Evolutionary conservation across 1,284 basidiomycete genomes (phyloP), one percentile per base, ranked within the genome.

Genomic region (Macrocystidia cucumis): DNA sequence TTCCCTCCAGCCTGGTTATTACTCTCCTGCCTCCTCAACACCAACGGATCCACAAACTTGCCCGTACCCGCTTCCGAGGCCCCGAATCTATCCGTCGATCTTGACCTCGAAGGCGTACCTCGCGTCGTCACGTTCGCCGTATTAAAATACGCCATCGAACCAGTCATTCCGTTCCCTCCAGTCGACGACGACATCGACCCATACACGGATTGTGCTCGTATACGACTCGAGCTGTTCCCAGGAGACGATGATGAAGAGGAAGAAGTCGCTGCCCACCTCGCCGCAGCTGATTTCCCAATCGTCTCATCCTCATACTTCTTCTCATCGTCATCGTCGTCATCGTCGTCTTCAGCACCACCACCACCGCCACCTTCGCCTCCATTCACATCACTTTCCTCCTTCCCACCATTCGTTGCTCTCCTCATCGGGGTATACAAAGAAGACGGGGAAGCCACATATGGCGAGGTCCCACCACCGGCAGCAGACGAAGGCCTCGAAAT

Each of bases 31-130:
- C 66, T 72, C 44, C 84, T 67, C 50, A 80, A 50, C 29, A 81
- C 56, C 29, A 87, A 58, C 32, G 84, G 85, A 50, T 88, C 84
- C 7, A 88, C 74, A 49, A 88, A 88, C 49, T 63, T 72, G 17
- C 52, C 52, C 5, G 52, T 54, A 16, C 50, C 52, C 28, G 42
- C 39, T 17, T 38, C 44, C 12, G 32, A 34, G n/a, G 40, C 54
- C 25, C 21, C 37, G 29, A 21, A 38, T n/a, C n/a, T n/a, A n/a
- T n/a, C n/a, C 3, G 65, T 73, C 6, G 76, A 79, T 39, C 64
- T 64, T 4, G 77, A 71, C n/a, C n/a, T n/a, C n/a, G n/a, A n/a
- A n/a, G n/a, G n/a, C n/a, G n/a, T n/a, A n/a, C n/a, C n/a, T n/a
- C n/a, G n/a, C 35, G 9, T 34, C 36, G n/a, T 34, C 36, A 17